Evolutionary conservation across 1,139 yeast species (phyloP).

Genomic region (Hansenula anomala): DNA sequence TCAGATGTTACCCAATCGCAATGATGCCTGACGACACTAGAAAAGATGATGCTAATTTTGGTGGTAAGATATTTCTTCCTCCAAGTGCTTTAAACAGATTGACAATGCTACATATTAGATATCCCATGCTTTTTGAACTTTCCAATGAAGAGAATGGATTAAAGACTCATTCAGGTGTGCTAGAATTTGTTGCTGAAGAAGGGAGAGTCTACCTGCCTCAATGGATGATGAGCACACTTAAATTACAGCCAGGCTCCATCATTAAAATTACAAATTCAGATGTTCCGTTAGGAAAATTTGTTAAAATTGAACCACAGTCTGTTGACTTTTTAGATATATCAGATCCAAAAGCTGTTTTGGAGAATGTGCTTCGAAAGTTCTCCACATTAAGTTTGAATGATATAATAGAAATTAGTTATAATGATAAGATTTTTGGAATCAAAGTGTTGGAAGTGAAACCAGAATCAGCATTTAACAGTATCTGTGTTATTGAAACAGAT

Average conservation of each 20-base stretch:
- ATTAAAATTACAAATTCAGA: slow-evolving; percentile 73
- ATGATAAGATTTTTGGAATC: slow-evolving; percentile 72
- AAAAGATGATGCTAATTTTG: slow-evolving; percentile 80
- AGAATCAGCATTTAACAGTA: slow-evolving; percentile 53
- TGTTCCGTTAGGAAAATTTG: slow-evolving; percentile 81
- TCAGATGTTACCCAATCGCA: slow-evolving; percentile 85
- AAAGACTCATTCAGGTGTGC: slow-evolving; percentile 85
- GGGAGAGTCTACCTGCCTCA: slow-evolving; percentile 93
- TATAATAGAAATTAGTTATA: slow-evolving; percentile 80
- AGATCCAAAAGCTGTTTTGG: slow-evolving; percentile 95
- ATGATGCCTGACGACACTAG: slow-evolving; percentile 85
- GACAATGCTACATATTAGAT: slow-evolving; percentile 83
- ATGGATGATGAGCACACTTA: slow-evolving; percentile 90
- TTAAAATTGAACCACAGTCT: slow-evolving; percentile 92
- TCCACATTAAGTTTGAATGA: slow-evolving; percentile 85
- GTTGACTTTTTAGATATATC: slow-evolving; percentile 89
- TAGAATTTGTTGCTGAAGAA: slow-evolving; percentile 96
- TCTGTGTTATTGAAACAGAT: slow-evolving; percentile 96
- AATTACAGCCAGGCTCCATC: slow-evolving; percentile 72
- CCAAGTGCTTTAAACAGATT: slow-evolving; percentile 87
- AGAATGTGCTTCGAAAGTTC: slow-evolving; percentile 84
- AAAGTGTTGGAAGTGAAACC: slow-evolving; percentile 89
- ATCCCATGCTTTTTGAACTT: slow-evolving; percentile 91
- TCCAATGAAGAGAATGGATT: slow-evolving; percentile 56
- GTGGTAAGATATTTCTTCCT: slow-evolving; percentile 96